A percentile compares a stretch with the other conserved stretches of the same genome.
These are phyloP conservation scores for Leishmania tropica DNA, from an alignment of 208 protist species.

Conservation along the genomic window DNA sequence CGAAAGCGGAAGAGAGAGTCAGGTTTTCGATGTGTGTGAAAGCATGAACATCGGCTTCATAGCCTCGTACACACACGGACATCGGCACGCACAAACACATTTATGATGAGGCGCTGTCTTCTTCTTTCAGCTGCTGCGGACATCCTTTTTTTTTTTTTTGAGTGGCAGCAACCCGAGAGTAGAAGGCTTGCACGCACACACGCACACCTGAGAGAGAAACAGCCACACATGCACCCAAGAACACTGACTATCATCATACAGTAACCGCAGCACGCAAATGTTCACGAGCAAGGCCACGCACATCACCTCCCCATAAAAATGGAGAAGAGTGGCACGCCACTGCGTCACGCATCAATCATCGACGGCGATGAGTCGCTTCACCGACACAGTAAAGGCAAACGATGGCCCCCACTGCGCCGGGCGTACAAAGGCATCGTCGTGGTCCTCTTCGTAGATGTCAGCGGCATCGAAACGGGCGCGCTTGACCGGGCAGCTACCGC, in stretches of 20 bases:
- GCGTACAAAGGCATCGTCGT: not conserved
- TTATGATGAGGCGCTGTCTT: too few species aligned
- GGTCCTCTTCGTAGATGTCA: not conserved
- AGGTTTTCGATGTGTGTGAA: too few species aligned
- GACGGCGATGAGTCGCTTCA: not conserved
- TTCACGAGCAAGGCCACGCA: not conserved
- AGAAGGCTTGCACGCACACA: not conserved
- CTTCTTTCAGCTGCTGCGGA: too few species aligned
- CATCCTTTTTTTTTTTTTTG: too few species aligned
- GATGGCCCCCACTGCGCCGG: not conserved
- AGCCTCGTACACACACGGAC: not conserved
- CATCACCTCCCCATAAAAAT: not conserved
- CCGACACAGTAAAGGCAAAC: not conserved
- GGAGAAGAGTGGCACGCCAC: not conserved
- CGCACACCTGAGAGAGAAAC: not conserved
- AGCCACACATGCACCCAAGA: not conserved
- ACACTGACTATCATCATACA: not conserved
- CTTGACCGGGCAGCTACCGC: not conserved
- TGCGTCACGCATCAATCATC: not conserved
- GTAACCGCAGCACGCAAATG: not conserved
- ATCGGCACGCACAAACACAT: not conserved
- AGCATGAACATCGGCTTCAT: not conserved
- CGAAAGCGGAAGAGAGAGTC: too few species aligned
- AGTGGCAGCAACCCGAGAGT: too few species aligned
- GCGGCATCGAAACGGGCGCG: slow-evolving; percentile 1